These are phyloP conservation scores for Cadophora malorum DNA, from an alignment of 2,329 filamentous ascomycete species.

Conservation along the genomic window DNA sequence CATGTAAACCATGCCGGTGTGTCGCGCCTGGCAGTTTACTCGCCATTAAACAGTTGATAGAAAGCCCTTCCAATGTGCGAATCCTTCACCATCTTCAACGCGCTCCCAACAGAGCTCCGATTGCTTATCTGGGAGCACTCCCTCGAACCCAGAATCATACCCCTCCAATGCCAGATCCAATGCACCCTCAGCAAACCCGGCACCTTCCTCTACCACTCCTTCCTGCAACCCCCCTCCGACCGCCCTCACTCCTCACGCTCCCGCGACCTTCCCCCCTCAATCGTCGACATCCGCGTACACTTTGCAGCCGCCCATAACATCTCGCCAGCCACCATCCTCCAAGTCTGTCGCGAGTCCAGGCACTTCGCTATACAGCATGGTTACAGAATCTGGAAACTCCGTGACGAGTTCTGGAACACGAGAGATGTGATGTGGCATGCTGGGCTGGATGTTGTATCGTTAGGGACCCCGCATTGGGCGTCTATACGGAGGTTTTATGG, in stretches of 20 bases:
- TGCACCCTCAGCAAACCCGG: conserved; percentile 4
- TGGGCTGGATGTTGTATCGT: background rate
- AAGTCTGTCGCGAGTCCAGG: conserved; percentile 4
- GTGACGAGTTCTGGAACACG: conserved; percentile 7
- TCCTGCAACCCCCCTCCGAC: background rate
- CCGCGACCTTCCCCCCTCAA: background rate
- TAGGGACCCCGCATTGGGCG: conserved; percentile 9
- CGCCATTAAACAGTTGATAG: background rate
- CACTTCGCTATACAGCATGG: conserved; percentile 4
- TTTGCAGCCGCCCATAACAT: conserved; percentile 10
- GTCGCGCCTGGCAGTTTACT: background rate
- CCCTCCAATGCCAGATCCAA: conserved; percentile 21
- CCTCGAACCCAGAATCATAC: conserved; percentile 11
- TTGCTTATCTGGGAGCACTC: conserved; percentile 12
- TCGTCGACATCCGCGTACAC: conserved; percentile 14
- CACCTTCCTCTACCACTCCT: conserved; percentile 20
- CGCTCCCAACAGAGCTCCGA: conserved; percentile 8
- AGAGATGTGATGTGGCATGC: conserved; percentile 17
- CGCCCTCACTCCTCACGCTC: background rate
- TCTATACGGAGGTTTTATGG: conserved; percentile 13
- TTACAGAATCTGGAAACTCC: background rate
- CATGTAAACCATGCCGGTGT: background rate
- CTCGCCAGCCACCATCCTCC: background rate
- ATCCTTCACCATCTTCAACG: background rate
- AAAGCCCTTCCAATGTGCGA: background rate